phyloP scores from a whole-genome alignment of 805 yeast genomes.

The Metschnikowia borealis region DNA sequence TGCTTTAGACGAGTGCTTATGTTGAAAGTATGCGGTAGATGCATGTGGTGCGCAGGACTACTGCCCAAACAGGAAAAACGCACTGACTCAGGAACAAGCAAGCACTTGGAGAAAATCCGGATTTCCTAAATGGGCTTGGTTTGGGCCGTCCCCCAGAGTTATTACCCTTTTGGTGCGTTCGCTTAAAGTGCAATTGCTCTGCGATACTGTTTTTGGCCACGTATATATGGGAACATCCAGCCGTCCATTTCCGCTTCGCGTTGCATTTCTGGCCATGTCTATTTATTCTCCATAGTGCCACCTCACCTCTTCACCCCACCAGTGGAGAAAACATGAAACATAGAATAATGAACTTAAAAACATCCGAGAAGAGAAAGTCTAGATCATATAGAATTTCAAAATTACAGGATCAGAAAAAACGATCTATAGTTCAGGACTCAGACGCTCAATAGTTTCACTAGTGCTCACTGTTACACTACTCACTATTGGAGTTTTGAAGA shows the following conservation, averaged over 20 bases:
- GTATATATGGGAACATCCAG: neutral
- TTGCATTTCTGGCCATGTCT: neutral
- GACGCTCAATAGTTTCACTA: too few relatives aligned
- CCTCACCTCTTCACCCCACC: too few relatives aligned
- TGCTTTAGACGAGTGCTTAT: neutral
- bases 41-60: neutral
- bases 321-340: too few relatives aligned
- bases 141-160: neutral
- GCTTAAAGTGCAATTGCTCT: neutral
- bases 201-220: neutral
- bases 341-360: too few relatives aligned
- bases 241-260: neutral
- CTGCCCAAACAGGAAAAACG: constrained; percentile 4
- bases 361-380: too few relatives aligned
- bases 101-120: neutral
- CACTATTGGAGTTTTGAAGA: too few relatives aligned
- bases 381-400: too few relatives aligned
- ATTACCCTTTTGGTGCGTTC: neutral
- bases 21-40: neutral
- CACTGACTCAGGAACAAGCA: neutral
- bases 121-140: neutral
- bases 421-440: too few relatives aligned
- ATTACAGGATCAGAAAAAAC: too few relatives aligned
- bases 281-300: too few relatives aligned
- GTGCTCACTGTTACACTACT: too few relatives aligned